phyloP scores from a whole-genome alignment of 2,329 filamentous ascomycete genomes.

The Bipolaris sorokiniana region DNA sequence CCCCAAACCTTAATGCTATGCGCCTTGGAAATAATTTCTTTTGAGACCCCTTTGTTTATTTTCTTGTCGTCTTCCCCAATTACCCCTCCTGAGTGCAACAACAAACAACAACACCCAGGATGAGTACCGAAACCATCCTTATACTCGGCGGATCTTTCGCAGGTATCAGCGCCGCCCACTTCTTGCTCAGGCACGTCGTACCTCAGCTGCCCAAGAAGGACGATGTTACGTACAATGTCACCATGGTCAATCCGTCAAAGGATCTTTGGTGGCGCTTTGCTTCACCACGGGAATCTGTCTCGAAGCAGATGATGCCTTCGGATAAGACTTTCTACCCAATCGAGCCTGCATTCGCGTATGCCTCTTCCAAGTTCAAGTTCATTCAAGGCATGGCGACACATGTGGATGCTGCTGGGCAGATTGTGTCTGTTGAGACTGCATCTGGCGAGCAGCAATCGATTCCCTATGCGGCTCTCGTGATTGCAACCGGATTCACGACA shows the following conservation, averaged over 20 bases:
- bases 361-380: conserved; percentile 56
- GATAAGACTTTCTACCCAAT: conserved; percentile 61
- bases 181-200: conserved; percentile 43
- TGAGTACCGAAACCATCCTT: conserved; percentile 47
- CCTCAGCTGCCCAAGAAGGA: conserved; percentile 46
- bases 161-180: conserved; percentile 47
- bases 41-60: conserved; percentile 10
- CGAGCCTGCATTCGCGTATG: conserved; percentile 59
- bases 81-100: conserved; percentile 8
- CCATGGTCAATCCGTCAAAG: conserved; percentile 61
- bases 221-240: conserved; percentile 57
- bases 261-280: conserved; percentile 62
- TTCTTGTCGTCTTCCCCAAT: conserved; percentile 8
- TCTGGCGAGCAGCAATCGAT: conserved; percentile 46
- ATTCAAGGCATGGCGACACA: conserved; percentile 58
- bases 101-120: conserved; percentile 17
- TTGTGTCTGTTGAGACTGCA: conserved; percentile 49
- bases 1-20: conserved; percentile 18
- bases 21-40: conserved; percentile 15
- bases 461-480: conserved; percentile 60
- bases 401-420: conserved; percentile 55
- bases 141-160: conserved; percentile 47
- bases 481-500: conserved; percentile 62
- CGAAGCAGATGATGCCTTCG: conserved; percentile 56
- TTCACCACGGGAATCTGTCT: conserved; percentile 61